Evolutionary conservation across 2,329 filamentous ascomycete species (phyloP).

Genomic region (Verticillium tricorpus): DNA sequence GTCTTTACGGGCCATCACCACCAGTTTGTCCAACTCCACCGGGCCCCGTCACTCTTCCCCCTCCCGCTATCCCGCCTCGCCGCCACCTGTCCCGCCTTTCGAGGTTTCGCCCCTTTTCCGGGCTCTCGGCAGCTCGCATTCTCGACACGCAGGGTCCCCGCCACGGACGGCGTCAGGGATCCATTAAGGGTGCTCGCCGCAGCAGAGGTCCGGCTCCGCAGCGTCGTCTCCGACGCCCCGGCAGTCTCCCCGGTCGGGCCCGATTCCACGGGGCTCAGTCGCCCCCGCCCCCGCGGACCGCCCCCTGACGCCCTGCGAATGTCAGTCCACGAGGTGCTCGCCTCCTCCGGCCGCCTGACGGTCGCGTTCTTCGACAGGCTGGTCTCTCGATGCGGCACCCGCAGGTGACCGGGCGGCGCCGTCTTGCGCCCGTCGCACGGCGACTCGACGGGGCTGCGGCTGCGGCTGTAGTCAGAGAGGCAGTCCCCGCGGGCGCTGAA

Average conservation of each 20-base stretch:
- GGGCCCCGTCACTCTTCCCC: neutral
- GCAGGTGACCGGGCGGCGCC: neutral
- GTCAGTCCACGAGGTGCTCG: neutral
- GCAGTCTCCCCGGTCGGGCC: neutral
- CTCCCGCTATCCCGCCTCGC: neutral
- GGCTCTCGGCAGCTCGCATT: neutral
- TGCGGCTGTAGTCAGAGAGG: neutral
- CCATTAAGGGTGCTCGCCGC: neutral
- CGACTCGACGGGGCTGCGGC: neutral
- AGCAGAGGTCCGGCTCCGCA: neutral
- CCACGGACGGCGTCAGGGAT: neutral
- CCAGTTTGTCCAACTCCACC: neutral
- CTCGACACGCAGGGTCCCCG: neutral
- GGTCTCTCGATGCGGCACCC: conserved; percentile 7
- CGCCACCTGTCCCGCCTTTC: neutral
- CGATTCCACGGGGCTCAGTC: neutral
- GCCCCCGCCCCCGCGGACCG: neutral
- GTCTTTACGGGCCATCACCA: neutral
- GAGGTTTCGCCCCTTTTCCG: neutral
- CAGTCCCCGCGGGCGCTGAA: neutral
- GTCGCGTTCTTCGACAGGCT: conserved; percentile 7
- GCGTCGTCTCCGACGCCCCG: neutral
- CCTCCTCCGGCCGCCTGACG: conserved; percentile 1
- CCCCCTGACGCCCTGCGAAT: neutral
- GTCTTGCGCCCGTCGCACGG: neutral